Conservation (phyloP, 176 grass and related monocot genomes). For the Triticum monococcum region DNA sequence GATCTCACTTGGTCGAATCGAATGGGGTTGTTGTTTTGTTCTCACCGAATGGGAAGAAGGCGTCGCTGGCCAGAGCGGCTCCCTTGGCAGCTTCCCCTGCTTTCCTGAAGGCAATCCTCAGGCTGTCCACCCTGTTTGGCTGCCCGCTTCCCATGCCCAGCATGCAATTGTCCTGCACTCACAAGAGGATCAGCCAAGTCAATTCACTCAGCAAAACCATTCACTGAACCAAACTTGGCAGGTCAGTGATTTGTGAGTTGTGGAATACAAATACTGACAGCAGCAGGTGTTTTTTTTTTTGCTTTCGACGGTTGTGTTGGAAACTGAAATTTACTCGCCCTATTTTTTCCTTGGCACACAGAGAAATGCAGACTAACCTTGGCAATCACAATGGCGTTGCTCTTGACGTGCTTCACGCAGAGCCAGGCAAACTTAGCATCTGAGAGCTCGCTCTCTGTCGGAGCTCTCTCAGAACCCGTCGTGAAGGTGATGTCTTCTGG, state of each 20-base stretch:
- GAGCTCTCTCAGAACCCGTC: slow-evolving; percentile 41
- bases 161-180: slow-evolving; percentile 80
- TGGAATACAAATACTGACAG: background rate
- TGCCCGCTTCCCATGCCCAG: slow-evolving; percentile 95
- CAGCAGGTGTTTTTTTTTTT: background rate
- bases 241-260: background rate
- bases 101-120: slow-evolving; percentile 88
- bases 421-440: slow-evolving; percentile 91
- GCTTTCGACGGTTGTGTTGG: background rate
- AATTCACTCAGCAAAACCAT: background rate
- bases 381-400: slow-evolving; percentile 93
- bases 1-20: background rate
- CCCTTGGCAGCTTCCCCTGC: slow-evolving; percentile 84
- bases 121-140: slow-evolving; percentile 76
- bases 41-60: slow-evolving; percentile 96
- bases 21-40: background rate
- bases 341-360: background rate
- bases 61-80: slow-evolving; percentile 85
- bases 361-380: slow-evolving; percentile 54
- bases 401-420: slow-evolving; percentile 97
- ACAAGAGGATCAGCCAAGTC: background rate
- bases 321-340: background rate
- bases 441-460: slow-evolving; percentile 36
- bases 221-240: background rate
- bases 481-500: slow-evolving; percentile 73